Percentiles rank a stretch among this genome's conserved stretches.
These are phyloP conservation scores for Leishmania tarentolae DNA, from an alignment of 208 protist species.

Conservation along the genomic window DNA sequence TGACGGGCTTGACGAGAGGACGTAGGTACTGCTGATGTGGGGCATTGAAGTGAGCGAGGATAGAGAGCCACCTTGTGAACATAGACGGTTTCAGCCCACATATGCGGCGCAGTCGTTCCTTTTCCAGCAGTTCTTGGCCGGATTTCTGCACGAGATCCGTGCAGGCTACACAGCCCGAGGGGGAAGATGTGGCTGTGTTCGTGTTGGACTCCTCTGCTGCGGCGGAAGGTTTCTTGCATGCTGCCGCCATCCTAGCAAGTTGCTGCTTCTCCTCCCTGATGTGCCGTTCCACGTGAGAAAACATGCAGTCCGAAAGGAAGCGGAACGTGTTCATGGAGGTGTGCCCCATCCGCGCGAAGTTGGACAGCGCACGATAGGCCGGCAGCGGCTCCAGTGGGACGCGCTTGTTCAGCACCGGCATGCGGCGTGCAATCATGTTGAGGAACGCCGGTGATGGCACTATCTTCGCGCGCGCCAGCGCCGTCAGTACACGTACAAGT, in stretches of 20 bases:
- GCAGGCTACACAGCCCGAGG: background rate
- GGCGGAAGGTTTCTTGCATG: background rate
- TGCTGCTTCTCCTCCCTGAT: constrained; percentile 36
- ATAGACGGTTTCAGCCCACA: constrained; percentile 61
- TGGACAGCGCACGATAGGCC: constrained; percentile 66
- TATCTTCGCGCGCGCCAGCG: constrained; percentile 79
- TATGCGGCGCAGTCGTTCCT: constrained; percentile 36
- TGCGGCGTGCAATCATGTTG: constrained; percentile 52
- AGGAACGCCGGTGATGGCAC: constrained; percentile 68
- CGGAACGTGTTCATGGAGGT: constrained; percentile 72
- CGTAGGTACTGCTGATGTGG: constrained; percentile 85
- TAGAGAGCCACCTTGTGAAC: constrained; percentile 69
- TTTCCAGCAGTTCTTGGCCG: constrained; percentile 23
- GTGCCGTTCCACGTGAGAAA: constrained; percentile 48
- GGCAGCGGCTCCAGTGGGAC: constrained; percentile 50
- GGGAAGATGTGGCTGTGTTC: too few species aligned
- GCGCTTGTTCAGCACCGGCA: constrained; percentile 70
- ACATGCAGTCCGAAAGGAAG: constrained; percentile 74
- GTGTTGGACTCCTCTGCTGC: constrained; percentile 3
- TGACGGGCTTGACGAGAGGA: constrained; percentile 49
- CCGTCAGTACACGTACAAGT: constrained; percentile 65
- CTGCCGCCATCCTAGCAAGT: background rate
- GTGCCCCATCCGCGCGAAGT: constrained; percentile 71
- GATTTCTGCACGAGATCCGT: background rate
- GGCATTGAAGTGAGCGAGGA: constrained; percentile 59